Evolutionary conservation across 495 filamentous ascomycete species (phyloP).

Genomic region (Tuber indicum): DNA sequence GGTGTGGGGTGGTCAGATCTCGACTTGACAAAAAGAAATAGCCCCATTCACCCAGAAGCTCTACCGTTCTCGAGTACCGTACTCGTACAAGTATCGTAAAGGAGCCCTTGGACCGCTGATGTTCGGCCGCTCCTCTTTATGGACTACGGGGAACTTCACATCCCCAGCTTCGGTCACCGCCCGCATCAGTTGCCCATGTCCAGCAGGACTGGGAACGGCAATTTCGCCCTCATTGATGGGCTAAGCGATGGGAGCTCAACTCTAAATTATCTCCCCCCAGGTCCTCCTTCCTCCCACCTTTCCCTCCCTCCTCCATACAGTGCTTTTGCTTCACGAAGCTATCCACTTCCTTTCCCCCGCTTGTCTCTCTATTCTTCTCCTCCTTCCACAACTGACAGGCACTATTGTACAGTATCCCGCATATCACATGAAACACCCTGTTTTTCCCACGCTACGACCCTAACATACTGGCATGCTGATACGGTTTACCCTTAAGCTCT

Average conservation of each 20-base stretch:
- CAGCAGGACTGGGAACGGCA: not conserved
- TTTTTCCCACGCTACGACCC: not conserved
- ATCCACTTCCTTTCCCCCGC: not conserved
- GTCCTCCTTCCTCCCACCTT: not conserved
- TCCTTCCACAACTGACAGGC: not conserved
- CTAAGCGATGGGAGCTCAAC: constrained; percentile 26
- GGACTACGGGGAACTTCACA: not conserved
- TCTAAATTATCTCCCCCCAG: constrained; percentile 12
- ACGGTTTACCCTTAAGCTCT: not conserved
- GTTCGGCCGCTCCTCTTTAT: not conserved
- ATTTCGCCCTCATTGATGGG: constrained; percentile 9
- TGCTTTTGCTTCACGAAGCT: not conserved
- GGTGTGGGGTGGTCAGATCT: not conserved
- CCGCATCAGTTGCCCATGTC: not conserved
- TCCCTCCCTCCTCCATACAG: not conserved
- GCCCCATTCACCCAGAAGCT: not conserved
- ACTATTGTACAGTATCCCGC: not conserved
- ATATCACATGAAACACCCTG: not conserved
- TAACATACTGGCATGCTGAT: too few relatives aligned
- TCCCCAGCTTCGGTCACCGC: not conserved
- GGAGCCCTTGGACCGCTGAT: not conserved
- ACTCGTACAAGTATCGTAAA: too few relatives aligned
- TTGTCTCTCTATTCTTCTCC: not conserved
- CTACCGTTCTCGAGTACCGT: too few relatives aligned
- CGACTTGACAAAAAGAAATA: not conserved